Base-by-base conservation (phyloP, 305 asterid genomes). In the Fraxinus nigra region DNA sequence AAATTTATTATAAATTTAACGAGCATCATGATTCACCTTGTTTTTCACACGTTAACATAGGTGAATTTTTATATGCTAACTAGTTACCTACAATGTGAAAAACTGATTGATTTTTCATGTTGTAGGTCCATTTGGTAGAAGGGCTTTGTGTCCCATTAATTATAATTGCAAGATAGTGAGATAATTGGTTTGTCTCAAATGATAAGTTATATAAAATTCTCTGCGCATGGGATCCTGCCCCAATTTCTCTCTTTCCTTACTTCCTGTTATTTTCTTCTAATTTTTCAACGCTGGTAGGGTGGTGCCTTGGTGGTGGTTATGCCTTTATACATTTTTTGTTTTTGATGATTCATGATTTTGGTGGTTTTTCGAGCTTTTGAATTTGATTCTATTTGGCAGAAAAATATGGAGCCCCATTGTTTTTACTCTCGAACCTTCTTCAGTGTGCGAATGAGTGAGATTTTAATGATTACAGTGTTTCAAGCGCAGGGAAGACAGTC, bases 401-500 rank as follows among this genome's bases (percentile, higher is more conserved):
- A 61, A 65, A 8, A 26, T 33, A 26, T 65, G 73, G 73, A 61
- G 5, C 4, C 30, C 26, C 26, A 20, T 20, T 61, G 70, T 20
- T 1, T 13, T 73, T 18, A 65, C 35, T 73, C 28, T 72, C 79
- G 63, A 54, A 30, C 83, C 75, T 24, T 75, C 67, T 28, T 28
- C 40, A 54, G 11, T 3, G 8, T 3, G 6, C 48, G 80, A 63
- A 73, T 70, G 82, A 81, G 34, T 20, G 75, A 81, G 83, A 84
- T 84, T 70, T 65, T 83, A 70, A 82, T 81, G 80, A 69, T 78
- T 81, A 70, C 7, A 37, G 67, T 43, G 80, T 83, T 83, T 76
- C 43, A 80, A 81, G 37, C 88, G 87, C 97, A 93, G 99, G 96
- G 83, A 93, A 92, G 88, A 90, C 97, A 0, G 86, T 93, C 82